Base-by-base conservation (phyloP, 495 filamentous ascomycete genomes). In the Xylaria flabelliformis region DNA sequence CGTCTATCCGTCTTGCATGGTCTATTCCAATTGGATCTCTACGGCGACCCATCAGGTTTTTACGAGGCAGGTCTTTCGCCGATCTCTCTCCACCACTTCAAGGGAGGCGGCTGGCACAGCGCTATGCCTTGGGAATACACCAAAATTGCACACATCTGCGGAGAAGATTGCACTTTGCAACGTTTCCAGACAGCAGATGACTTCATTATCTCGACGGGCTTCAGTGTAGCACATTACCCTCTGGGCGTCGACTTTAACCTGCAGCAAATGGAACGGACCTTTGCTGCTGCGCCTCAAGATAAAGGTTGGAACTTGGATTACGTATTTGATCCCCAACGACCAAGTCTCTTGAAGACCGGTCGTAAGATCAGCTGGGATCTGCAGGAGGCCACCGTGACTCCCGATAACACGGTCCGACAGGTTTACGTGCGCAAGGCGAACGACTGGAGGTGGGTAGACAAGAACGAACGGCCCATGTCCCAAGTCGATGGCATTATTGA, bases 11-110 rank as follows among this genome's bases (percentile, higher is more conserved):
- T 88, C 26, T 83, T 90, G 81, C 85, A 86, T 50, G 88, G 88
- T 42, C 83, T 92, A 39, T 90, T 87, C 82, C 90, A 91, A 81
- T 86, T 92, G 76, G 90, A 92, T 75, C 82, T 92, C 72, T 85
- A 85, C 59, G 88, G 89, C 32, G 89, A 91, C 67, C 86, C 90
- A 12, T 89, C 89, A 13, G 90, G 90, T 73, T 86, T 92, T 67
- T 91, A 90, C 76, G 90, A 92, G 78, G 88, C 88, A 13, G 90
- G 90, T 41, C 84, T 88, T 71, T 86, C 86, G 76, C 90, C 90
- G 4, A 82, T 91, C 46, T 88, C 87, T 59, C 83, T 92, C 63
- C 90, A 92, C 81, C 90, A 92, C 81, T 91, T 89, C 85, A 82
- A 83, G 73, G 86, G 86, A 42, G 85, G 84, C 70, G 86, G 86